These are phyloP conservation scores for Plenodomus tracheiphilus DNA, from an alignment of 2,329 filamentous ascomycete species.

Conservation along the genomic window DNA sequence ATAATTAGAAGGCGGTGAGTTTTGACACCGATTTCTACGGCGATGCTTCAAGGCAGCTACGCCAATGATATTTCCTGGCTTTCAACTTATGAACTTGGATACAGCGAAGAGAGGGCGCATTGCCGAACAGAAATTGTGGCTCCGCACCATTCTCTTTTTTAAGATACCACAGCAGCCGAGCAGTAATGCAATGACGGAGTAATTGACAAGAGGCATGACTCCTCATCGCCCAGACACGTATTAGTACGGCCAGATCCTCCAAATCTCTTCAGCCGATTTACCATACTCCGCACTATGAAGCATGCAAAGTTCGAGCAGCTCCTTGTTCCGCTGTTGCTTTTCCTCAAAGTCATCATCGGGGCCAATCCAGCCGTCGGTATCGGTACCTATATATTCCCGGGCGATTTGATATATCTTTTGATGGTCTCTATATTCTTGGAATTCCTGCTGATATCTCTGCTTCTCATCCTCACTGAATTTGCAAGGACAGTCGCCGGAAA, in stretches of 20 bases:
- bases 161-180: too few relatives aligned
- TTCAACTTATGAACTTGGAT: too few relatives aligned
- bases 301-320: conserved; percentile 20
- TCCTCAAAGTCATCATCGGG: conserved; percentile 32
- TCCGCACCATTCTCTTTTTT: too few relatives aligned
- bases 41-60: too few relatives aligned
- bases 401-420: conserved; percentile 31
- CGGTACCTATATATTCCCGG: conserved; percentile 34
- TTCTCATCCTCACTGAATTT: conserved; percentile 32
- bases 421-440: conserved; percentile 25
- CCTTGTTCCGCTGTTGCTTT: conserved; percentile 26
- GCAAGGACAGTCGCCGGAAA: conserved; percentile 26
- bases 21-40: too few relatives aligned
- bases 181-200: too few relatives aligned
- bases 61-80: too few relatives aligned
- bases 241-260: conserved; percentile 17
- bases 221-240: not conserved
- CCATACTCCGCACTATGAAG: conserved; percentile 13
- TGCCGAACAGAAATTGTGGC: too few relatives aligned
- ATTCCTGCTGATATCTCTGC: conserved; percentile 17
- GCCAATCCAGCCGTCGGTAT: conserved; percentile 42
- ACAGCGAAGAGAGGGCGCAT: too few relatives aligned
- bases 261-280: conserved; percentile 14
- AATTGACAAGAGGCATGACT: too few relatives aligned
- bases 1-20: too few relatives aligned